Conservation (phyloP, 768 basidiomycete species). For the Boletus tomentosulus region DNA sequence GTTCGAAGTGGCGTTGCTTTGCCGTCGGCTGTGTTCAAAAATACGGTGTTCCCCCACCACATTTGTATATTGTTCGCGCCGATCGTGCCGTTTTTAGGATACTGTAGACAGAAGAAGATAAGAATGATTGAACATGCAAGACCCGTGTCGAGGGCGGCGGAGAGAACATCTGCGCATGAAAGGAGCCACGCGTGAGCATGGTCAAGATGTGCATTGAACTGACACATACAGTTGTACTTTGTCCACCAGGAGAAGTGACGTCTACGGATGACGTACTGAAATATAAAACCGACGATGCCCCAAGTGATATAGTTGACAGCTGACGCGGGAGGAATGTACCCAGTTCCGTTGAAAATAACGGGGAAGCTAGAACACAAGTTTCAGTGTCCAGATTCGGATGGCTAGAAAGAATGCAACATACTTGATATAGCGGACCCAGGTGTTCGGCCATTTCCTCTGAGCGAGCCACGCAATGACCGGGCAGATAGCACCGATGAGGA, state of each 20-base stretch:
- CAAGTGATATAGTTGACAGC: slow-evolving; percentile 65
- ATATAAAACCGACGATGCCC: slow-evolving; percentile 62
- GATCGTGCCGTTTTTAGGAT: slow-evolving; percentile 57
- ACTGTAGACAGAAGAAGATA: slow-evolving; percentile 62
- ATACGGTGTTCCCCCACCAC: slow-evolving; percentile 59
- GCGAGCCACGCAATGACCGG: slow-evolving; percentile 55
- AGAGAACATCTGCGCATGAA: slow-evolving; percentile 48
- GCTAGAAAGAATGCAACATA: slow-evolving; percentile 28
- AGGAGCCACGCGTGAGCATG: not conserved
- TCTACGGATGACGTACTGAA: slow-evolving; percentile 59
- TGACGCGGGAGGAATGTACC: slow-evolving; percentile 60
- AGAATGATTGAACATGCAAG: slow-evolving; percentile 55
- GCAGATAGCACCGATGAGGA: slow-evolving; percentile 67
- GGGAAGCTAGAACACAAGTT: slow-evolving; percentile 34
- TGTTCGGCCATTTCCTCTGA: slow-evolving; percentile 59
- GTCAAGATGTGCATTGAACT: slow-evolving; percentile 5
- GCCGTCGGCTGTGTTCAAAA: slow-evolving; percentile 21
- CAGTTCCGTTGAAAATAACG: slow-evolving; percentile 55
- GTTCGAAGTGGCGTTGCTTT: slow-evolving; percentile 6
- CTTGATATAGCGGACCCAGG: slow-evolving; percentile 62
- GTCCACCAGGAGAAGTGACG: slow-evolving; percentile 69
- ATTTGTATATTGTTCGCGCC: slow-evolving; percentile 46
- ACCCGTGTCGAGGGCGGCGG: slow-evolving; percentile 68
- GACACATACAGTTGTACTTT: slow-evolving; percentile 40
- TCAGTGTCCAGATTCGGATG: not conserved